A percentile compares a stretch with the other conserved stretches of the same genome.
These are phyloP conservation scores for Phytophthora fragariaefolia DNA, from an alignment of 352 stramenopile species.

Conservation along the genomic window DNA sequence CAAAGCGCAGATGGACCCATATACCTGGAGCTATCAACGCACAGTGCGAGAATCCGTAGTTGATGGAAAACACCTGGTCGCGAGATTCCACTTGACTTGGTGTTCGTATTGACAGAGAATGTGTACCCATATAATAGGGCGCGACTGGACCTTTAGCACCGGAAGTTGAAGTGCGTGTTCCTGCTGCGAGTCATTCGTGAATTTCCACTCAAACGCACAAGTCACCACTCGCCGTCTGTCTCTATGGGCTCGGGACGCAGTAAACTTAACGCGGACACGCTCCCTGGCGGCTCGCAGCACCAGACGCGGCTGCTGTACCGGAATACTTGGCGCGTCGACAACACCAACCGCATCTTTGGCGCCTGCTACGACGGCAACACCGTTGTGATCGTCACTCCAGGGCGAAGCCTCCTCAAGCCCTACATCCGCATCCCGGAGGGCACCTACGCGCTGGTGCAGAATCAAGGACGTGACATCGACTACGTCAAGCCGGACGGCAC, in stretches of 20 bases:
- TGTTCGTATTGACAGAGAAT: constrained; percentile 17
- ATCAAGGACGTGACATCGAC: constrained; percentile 81
- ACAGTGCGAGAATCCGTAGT: constrained; percentile 10
- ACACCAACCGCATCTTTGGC: constrained; percentile 77
- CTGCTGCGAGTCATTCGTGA: constrained; percentile 13
- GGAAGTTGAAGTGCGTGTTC: constrained; percentile 23
- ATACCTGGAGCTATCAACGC: constrained; percentile 10
- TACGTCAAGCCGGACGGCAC: constrained; percentile 53
- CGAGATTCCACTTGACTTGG: constrained; percentile 22
- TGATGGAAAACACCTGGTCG: neutral
- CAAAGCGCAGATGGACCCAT: constrained; percentile 19
- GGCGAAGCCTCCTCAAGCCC: constrained; percentile 60
- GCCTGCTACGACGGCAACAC: constrained; percentile 85
- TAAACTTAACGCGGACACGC: constrained; percentile 22
- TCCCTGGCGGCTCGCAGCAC: constrained; percentile 39
- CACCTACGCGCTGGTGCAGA: constrained; percentile 89
- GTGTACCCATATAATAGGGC: constrained; percentile 21
- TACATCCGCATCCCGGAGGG: constrained; percentile 91
- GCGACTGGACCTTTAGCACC: constrained; percentile 8
- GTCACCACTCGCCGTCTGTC: constrained; percentile 11
- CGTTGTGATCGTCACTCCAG: constrained; percentile 81
- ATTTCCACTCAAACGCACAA: constrained; percentile 26
- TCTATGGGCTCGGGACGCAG: constrained; percentile 26
- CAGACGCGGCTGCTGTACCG: constrained; percentile 74
- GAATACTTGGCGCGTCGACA: constrained; percentile 64